These are phyloP conservation scores for Rhizopus sp. DNA, from an alignment of 371 early-diverging fungal genomes.

Conservation along the genomic window DNA sequence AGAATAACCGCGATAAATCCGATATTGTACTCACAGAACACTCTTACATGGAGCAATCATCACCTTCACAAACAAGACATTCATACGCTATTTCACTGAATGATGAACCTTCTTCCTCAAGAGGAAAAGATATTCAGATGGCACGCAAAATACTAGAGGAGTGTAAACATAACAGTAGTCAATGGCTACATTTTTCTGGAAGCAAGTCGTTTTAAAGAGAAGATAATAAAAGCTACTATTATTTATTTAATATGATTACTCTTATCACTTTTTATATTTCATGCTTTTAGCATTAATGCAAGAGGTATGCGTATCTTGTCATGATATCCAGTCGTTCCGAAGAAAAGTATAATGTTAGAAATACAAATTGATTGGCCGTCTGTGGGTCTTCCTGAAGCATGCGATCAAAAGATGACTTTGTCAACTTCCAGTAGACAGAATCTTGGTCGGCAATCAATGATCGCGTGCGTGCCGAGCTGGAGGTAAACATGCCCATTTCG, in stretches of 20 bases:
- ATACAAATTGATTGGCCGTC: conserved; percentile 56
- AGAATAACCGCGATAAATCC: conserved; percentile 7
- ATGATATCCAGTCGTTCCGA: conserved; percentile 59
- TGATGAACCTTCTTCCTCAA: neutral
- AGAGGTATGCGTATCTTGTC: conserved; percentile 63
- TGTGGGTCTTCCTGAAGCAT: conserved; percentile 55
- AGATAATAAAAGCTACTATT: conserved; percentile 4
- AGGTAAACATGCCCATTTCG: conserved; percentile 70
- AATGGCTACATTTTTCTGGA: conserved; percentile 28
- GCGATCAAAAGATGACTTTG: conserved; percentile 54
- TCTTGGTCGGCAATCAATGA: conserved; percentile 67
- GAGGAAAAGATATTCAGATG: conserved; percentile 18
- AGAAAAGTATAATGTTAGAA: conserved; percentile 58
- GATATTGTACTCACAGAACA: neutral
- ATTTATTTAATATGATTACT: neutral
- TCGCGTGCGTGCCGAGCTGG: conserved; percentile 51
- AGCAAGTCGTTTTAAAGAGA: conserved; percentile 29
- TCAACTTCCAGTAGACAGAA: conserved; percentile 69
- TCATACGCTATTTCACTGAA: neutral
- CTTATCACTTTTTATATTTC: neutral
- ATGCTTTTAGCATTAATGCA: conserved; percentile 24
- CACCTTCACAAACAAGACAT: neutral
- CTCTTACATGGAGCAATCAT: neutral
- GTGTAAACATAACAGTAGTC: conserved; percentile 34
- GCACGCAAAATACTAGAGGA: conserved; percentile 24